phyloP scores from a whole-genome alignment of 148 eudicot species.

The Persicaria tinctoria region DNA sequence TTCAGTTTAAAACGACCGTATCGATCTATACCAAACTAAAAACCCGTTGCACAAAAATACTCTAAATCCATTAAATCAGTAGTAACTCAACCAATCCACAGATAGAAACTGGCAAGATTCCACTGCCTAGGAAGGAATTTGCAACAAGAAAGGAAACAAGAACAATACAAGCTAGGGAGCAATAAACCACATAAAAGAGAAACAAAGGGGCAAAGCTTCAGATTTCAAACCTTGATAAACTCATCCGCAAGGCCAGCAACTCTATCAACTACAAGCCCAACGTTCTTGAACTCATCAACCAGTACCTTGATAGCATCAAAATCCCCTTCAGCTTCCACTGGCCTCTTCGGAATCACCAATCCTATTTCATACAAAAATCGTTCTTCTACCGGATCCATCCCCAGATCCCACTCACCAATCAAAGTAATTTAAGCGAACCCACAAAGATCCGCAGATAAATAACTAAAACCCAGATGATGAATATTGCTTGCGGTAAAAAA shows the following conservation, averaged over 20 bases:
- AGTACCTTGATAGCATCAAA: slow-evolving; percentile 54
- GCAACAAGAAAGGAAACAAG: not conserved
- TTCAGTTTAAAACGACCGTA: not conserved
- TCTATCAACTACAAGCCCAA: slow-evolving; percentile 58
- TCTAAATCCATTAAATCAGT: not conserved
- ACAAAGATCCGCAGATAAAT: not conserved
- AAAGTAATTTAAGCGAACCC: no score
- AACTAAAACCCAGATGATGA: slow-evolving; percentile 3
- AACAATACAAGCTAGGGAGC: not conserved
- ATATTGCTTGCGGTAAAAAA: not conserved
- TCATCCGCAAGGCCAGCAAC: slow-evolving; percentile 69
- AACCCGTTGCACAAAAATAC: not conserved
- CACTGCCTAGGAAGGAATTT: not conserved
- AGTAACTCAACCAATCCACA: not conserved
- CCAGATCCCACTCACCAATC: slow-evolving; percentile 41
- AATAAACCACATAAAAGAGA: not conserved
- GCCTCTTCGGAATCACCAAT: slow-evolving; percentile 57
- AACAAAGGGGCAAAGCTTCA: not conserved
- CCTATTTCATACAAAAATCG: slow-evolving; percentile 56
- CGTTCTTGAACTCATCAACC: slow-evolving; percentile 51
- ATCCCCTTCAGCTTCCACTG: slow-evolving; percentile 20
- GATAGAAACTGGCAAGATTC: not conserved
- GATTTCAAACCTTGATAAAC: slow-evolving; percentile 58
- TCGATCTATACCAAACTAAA: not conserved
- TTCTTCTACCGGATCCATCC: slow-evolving; percentile 27